phyloP scores from a whole-genome alignment of 2,329 filamentous ascomycete genomes.

The Fusarium redolens region DNA sequence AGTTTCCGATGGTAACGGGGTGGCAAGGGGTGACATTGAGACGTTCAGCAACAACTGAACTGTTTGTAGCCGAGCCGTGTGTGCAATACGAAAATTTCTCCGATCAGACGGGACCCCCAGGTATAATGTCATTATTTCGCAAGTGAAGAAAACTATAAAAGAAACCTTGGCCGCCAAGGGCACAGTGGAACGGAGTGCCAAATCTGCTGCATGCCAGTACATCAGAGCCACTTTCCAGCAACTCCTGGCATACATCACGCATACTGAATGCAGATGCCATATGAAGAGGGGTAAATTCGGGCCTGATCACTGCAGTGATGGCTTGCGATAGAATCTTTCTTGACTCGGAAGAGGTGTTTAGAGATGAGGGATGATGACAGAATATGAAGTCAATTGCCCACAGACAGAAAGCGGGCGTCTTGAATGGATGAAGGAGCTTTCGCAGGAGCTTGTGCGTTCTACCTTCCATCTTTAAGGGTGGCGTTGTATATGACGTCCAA shows the following conservation, averaged over 20 bases:
- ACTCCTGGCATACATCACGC: neutral
- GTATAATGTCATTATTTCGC: neutral
- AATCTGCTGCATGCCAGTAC: neutral
- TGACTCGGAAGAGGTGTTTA: fast-evolving
- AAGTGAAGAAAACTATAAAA: neutral
- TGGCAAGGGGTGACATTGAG: fast-evolving
- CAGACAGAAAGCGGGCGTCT: neutral
- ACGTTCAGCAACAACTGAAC: neutral
- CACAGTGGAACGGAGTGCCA: neutral
- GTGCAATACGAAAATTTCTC: fast-evolving
- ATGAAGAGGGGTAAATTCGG: neutral
- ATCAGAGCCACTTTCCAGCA: neutral
- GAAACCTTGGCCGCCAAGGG: neutral
- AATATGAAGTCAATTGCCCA: neutral
- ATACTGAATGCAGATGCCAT: neutral
- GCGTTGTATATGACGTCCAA: neutral
- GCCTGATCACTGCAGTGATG: neutral
- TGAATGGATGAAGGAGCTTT: neutral
- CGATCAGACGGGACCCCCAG: neutral
- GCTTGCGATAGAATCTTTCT: neutral
- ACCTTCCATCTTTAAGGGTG: fast-evolving
- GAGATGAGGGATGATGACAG: neutral
- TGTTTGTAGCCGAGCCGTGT: neutral
- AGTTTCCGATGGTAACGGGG: neutral
- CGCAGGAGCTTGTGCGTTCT: neutral